Conservation (phyloP, 2,329 filamentous ascomycete species). For the Fusarium acutatum region DNA sequence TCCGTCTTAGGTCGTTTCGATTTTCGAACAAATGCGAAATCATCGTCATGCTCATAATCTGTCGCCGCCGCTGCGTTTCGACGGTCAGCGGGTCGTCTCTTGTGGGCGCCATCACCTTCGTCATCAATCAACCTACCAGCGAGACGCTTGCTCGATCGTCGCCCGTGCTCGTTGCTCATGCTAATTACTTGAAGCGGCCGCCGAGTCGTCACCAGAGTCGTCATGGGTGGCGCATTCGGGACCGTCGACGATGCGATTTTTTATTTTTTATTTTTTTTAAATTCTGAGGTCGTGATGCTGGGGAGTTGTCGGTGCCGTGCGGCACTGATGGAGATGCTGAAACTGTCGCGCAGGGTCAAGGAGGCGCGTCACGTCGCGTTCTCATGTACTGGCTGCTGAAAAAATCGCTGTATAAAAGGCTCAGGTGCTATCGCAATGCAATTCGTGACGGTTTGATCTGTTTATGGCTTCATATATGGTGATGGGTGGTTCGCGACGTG, state of each 20-base stretch:
- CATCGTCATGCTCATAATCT: conserved; percentile 77
- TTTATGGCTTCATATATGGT: conserved; percentile 23
- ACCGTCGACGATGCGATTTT: conserved; percentile 36
- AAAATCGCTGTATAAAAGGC: background rate
- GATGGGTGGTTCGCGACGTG: conserved; percentile 39
- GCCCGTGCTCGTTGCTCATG: conserved; percentile 72
- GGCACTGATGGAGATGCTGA: conserved; percentile 6
- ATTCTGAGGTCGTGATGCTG: conserved; percentile 25
- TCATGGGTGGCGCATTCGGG: conserved; percentile 67
- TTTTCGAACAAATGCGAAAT: conserved; percentile 77
- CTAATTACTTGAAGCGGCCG: conserved; percentile 73
- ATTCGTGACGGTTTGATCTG: conserved; percentile 25
- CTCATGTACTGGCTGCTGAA: background rate
- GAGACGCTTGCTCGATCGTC: conserved; percentile 70
- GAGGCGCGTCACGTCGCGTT: conserved; percentile 36
- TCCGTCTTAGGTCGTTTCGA: conserved; percentile 71
- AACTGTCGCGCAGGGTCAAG: conserved; percentile 19
- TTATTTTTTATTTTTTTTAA: conserved; percentile 11
- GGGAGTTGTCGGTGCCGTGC: conserved; percentile 22
- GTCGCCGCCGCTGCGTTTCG: conserved; percentile 44
- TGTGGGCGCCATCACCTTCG: background rate
- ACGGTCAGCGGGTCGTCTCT: conserved; percentile 27
- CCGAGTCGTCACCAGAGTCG: conserved; percentile 72
- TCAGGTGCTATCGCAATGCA: background rate
- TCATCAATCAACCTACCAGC: conserved; percentile 59